Base-by-base conservation (phyloP, 2,329 filamentous ascomycete species). In the Pseudomassariella vexata region DNA sequence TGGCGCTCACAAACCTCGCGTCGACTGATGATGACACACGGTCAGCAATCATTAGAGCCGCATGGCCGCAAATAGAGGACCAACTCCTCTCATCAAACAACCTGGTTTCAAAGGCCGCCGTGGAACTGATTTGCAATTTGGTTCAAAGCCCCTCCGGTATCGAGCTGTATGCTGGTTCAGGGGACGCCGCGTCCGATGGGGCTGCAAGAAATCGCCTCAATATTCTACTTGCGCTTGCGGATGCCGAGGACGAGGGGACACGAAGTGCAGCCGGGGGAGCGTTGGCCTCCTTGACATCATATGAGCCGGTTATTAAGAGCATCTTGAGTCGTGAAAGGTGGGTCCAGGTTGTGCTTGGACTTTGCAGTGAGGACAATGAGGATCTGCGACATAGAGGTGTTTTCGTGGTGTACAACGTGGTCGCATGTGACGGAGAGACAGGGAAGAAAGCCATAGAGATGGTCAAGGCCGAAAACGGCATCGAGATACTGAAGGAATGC, bases 1-100 rank as follows among this genome's bases (percentile, higher is more conserved):
- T 96, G 56, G 90, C 92, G 0, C 73, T 98, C 21, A 96, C 92
- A 1, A 98, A 98, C 47, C 74, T 98, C 6, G 92, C 90, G 0
- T 94, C 86, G 0, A 75, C 81, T 9, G 82, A 89, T 32, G 73
- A 82, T 20, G 73, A 78, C 5, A 70, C 75, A 5, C 73, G 81
- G 26, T 67, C 73, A 21, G 66, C 72, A 11, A 89, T 95, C 30
- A 77, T 95, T 21, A 77, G 83, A 8, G 65, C 73, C 4, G 77
- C 82, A 1, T 94, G 86, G 76, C 55, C 77, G 1, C 76, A 77
- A 14, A 71, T 95, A 25, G 92, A 96, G 55, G 87, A 95, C 44
- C 73, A 89, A 12, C 66, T 96, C 2, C 72, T 96, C 2, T 82
- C 79, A 10, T 74, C 76, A 26, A 92, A 95, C 53, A 60, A 68